Base-by-base conservation (phyloP, 129 eudicot species). In the Centella asiatica region DNA sequence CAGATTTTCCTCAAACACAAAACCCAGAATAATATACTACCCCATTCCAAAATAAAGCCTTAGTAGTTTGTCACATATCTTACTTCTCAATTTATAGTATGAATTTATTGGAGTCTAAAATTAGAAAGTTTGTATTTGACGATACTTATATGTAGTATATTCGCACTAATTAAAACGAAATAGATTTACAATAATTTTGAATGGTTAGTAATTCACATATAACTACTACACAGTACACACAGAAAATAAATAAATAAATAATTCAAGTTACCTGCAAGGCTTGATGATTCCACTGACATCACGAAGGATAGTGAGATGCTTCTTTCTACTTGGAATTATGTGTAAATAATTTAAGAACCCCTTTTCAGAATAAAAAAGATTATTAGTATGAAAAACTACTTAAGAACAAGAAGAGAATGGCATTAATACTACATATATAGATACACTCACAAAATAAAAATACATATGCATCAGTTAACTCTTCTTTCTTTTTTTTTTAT, bases 251-350 rank as follows among this genome's bases (percentile, higher is more conserved):
- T n/a, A 14, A 14, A 5, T 44, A 17, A 18, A 46, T 22, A 9
- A 14, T 6, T 22, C 27, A 12, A 27, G 37, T 73, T 52, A 87
- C 96, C 88, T 88, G 64, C 89, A 74, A 71, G 96, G 94, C 56
- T 88, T 84, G 67, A 88, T 47, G 71, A 84, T 71, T 45, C 96
- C 96, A 46, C 83, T 84, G 18, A 81, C 69, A 60, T 79, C 87
- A 27, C 76, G 86, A 47, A 88, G 96, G 46, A 88, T 88, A 1
- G 81, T 73, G 20, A 88, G 40, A 37, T 77, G 80, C 64, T 60
- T 88, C 79, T 88, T 88, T 47, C 74, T 58, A 62, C 65, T 81
- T 12, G 83, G 94, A 15, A 84, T 72, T 62, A 88, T 15, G 68
- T 70, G 80, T 42, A 81, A 69, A 28, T 22, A 42, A 70, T 75